Percentiles rank a stretch among this genome's conserved stretches.
Evolutionary conservation across 2,329 filamentous ascomycete genomes (phyloP).

Genomic region (Hypoxylon sp.): DNA sequence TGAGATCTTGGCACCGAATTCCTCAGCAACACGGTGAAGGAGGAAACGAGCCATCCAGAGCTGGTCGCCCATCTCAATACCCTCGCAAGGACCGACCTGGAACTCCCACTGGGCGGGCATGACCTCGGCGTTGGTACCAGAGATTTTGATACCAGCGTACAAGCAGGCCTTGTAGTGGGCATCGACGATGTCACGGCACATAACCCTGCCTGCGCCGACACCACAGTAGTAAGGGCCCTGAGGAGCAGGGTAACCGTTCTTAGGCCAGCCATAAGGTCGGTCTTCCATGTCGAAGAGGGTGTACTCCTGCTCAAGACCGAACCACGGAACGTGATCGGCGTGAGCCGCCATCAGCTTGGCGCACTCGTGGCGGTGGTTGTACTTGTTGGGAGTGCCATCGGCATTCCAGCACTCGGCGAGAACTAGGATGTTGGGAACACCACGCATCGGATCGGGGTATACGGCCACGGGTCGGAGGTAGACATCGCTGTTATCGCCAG

Average conservation of each 20-base stretch:
- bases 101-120: conserved; percentile 99
- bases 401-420: conserved; percentile 95
- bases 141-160: conserved; percentile 92
- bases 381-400: conserved; percentile 97
- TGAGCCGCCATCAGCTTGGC: conserved; percentile 91
- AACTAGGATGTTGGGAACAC: conserved; percentile 91
- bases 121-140: conserved; percentile 98
- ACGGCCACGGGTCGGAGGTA: conserved; percentile 93
- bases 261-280: conserved; percentile 90
- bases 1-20: conserved; percentile 96
- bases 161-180: conserved; percentile 88
- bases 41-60: conserved; percentile 95
- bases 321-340: conserved; percentile 90
- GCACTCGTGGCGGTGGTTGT: conserved; percentile 96
- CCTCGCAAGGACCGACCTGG: conserved; percentile 91
- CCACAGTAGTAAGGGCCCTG: conserved; percentile 98
- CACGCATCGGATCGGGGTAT: conserved; percentile 93
- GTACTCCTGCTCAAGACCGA: conserved; percentile 98
- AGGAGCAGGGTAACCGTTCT: conserved; percentile 89
- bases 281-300: conserved; percentile 88
- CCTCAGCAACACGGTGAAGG: conserved; percentile 91
- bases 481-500: conserved; percentile 96
- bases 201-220: conserved; percentile 97
- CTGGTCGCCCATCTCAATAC: conserved; percentile 94
- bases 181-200: conserved; percentile 98